Percentiles rank a stretch among this genome's conserved stretches.
phyloP scores from a whole-genome alignment of 176 grass and related monocot species.

The Echinochloa phyllopogon region DNA sequence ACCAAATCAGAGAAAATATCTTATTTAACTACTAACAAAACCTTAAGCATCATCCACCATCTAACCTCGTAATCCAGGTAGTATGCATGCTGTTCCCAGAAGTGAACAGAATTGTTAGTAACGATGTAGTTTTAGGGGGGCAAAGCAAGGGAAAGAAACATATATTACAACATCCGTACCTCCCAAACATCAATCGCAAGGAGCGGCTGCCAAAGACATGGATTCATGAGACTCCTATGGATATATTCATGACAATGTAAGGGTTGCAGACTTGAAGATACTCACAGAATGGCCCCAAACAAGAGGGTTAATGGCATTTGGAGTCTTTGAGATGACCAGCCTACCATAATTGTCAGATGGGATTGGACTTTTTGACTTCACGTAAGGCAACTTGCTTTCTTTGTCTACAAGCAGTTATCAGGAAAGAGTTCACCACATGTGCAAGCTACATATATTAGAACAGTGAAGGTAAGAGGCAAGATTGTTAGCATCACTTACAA shows the following conservation, averaged over 20 bases:
- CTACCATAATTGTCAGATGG: conserved; percentile 75
- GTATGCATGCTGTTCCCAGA: conserved; percentile 72
- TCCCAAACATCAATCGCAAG: conserved; percentile 96
- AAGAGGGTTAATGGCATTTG: conserved; percentile 88
- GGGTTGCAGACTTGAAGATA: conserved; percentile 5
- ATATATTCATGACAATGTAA: neutral
- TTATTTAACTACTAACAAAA: conserved; percentile 9
- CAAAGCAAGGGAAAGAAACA: conserved; percentile 10
- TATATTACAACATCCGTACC: conserved; percentile 47
- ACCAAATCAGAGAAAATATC: neutral
- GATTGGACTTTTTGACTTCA: conserved; percentile 76
- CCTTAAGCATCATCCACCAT: neutral
- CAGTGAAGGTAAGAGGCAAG: neutral
- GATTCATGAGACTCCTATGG: conserved; percentile 8
- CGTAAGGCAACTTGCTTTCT: conserved; percentile 68
- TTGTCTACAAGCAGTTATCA: conserved; percentile 58
- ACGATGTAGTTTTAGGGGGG: neutral
- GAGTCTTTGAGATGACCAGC: conserved; percentile 79
- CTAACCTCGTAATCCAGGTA: conserved; percentile 93
- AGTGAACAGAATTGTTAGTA: conserved; percentile 39
- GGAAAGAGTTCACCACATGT: neutral
- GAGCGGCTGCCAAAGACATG: conserved; percentile 78
- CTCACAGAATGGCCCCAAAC: conserved; percentile 92
- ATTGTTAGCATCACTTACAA: conserved; percentile 57
- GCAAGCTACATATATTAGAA: neutral